Evolutionary conservation across 1,139 yeast genomes (phyloP), one percentile per base, ranked within the genome.

Genomic region (Scheffersomyces quercinus): DNA sequence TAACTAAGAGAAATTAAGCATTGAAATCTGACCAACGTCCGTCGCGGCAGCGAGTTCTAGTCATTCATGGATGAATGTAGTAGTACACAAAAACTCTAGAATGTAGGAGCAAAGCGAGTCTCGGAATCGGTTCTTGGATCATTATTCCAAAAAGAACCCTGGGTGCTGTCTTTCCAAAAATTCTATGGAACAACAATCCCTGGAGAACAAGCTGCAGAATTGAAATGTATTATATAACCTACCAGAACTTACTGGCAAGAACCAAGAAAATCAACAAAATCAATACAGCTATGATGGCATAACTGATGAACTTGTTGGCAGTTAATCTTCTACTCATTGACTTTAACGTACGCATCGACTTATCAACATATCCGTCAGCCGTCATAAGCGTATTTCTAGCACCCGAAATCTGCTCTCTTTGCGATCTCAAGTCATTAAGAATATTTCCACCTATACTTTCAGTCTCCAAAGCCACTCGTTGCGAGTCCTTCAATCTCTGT

Each of bases 241-340:
- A 86, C 80, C 85, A 79, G 63, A 93, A 89, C 65, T 93, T 93
- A 60, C 93, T 85, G 43, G 88, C 90, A 50, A 93, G 74, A 20
- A 91, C 97, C 52, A 95, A 75, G 50, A 93, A 72, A 45, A 95
- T 95, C 56, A 95, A 76, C 45, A 93, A 62, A 5, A 93, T 82
- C 58, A 95, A 77, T 12, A 93, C 91, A 2, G 88, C 96, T 47
- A 95, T 93, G 46, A 95, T 93, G n/a, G 96, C 96, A 57, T 90
- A 89, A 46, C 96, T 90, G 49, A 95, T 88, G 55, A 91, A 77
- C 65, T 90, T 86, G 67, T 95, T 95, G 4, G 98, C 95, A n/a
- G 95, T 91, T 75, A 93, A 77, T 58, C 99, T 73, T 65, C 98
- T 78, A 28, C 97, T 86, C 99, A 95, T 95, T 16, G 89, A 79